Evolutionary conservation across 306 rosid genomes (phyloP).

Genomic region (Hippophae gyantsensis): DNA sequence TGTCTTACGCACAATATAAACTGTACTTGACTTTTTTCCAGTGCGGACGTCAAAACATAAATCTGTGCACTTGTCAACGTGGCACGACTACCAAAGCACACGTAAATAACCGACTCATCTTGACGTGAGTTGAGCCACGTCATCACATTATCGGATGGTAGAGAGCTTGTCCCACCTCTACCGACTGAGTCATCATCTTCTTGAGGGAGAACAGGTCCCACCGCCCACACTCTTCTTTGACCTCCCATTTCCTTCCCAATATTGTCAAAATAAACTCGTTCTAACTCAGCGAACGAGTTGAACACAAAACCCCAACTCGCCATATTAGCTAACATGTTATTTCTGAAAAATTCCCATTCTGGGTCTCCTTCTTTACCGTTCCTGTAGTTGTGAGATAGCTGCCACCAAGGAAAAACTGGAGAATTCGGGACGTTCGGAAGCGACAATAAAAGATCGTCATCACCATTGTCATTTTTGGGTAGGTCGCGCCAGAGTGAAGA

Average conservation of each 20-base stretch:
- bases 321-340: neutral
- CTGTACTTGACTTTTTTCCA: slow-evolving; percentile 30
- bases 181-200: neutral
- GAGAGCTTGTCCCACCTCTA: slow-evolving; percentile 30
- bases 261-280: neutral
- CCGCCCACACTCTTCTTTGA: neutral
- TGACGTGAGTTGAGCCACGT: slow-evolving; percentile 26
- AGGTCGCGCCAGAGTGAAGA: neutral
- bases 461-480: neutral
- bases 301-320: slow-evolving; percentile 4
- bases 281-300: slow-evolving; percentile 4
- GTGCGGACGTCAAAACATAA: slow-evolving; percentile 15
- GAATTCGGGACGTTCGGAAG: neutral
- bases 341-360: neutral
- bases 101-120: slow-evolving; percentile 23
- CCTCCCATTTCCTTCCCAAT: neutral
- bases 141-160: slow-evolving; percentile 8
- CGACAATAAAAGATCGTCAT: neutral
- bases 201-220: neutral
- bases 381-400: neutral
- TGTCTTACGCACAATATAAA: slow-evolving; percentile 13
- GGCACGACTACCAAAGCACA: slow-evolving; percentile 42
- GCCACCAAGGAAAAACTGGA: neutral
- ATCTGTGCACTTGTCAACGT: slow-evolving; percentile 21
- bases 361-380: neutral